Base-by-base conservation (phyloP, 2,329 filamentous ascomycete genomes). In the Aspergillus sp. region DNA sequence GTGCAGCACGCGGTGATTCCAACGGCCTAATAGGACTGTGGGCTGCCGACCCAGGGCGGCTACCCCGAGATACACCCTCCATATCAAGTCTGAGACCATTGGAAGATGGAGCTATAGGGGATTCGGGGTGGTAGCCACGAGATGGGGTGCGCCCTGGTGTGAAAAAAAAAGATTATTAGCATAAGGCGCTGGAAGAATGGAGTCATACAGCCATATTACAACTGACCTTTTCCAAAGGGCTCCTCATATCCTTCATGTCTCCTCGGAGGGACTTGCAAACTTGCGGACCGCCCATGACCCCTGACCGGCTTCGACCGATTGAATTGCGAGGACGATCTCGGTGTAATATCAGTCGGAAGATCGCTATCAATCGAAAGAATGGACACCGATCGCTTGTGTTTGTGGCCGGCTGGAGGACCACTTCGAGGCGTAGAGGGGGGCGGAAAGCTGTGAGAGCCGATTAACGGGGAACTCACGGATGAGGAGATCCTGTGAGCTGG, bases 221-320 rank as follows among this genome's bases (percentile, higher is more conserved):
- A 9, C 9, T 40, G 72, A 76, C 76, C 71, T 67, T 73, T 72
- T 52, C 63, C 55, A 40, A 66, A 65, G 19, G 67, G 57, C 38
- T 72, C 73, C 49, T 73, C 73, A 60, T 71, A 71, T 30, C 69
- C 63, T 50, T 72, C 71, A 52, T 70, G 66, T 55, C 71, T 71
- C 56, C 78, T 78, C 44, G 84, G 77, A 57, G 83, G 68, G 59
- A 93, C 87, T 68, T 95, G 91, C 54, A 95, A 74, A 75, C 91
- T 96, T 20, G 89, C 84, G 35, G 90, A 90, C 48, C 91, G 82
- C 45, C 80, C 84, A 76, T 96, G 91, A 4, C 86, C 82, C 61
- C 84, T 83, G 16, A 65, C 67, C 17, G 83, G 80, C 48, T 83
- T 79, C 47, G 79, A 74, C 17, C 79, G 71, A 60, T 75, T 71